phyloP scores from a whole-genome alignment of 306 rosid genomes.

The Medicago lupulina region DNA sequence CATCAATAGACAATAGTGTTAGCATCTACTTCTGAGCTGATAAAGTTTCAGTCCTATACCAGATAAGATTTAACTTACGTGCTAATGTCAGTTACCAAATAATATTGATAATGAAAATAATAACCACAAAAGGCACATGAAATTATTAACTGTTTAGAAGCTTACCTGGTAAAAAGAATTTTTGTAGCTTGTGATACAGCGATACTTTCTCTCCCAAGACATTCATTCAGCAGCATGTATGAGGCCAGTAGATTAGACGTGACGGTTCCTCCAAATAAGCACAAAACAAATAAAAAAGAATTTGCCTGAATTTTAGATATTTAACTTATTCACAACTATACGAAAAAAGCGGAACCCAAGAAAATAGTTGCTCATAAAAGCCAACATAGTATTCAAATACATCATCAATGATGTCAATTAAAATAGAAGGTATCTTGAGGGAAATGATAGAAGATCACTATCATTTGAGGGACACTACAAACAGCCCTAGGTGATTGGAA shows the following conservation, averaged over 20 bases:
- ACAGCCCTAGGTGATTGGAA: background rate
- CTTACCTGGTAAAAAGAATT: slow-evolving; percentile 28
- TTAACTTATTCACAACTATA: background rate
- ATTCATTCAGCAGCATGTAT: slow-evolving; percentile 19
- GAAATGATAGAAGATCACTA: background rate
- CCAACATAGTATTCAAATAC: background rate
- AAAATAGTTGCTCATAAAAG: background rate
- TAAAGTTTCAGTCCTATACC: background rate
- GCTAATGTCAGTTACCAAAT: background rate
- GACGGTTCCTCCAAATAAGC: slow-evolving; percentile 24
- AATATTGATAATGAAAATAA: slow-evolving; percentile 3
- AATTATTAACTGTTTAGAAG: slow-evolving; percentile 10
- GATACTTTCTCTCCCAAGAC: slow-evolving; percentile 5
- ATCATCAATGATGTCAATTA: background rate
- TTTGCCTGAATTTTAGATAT: background rate
- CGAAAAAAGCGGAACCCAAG: background rate
- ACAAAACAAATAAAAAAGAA: background rate
- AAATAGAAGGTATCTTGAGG: background rate
- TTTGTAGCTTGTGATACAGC: background rate
- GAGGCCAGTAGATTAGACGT: slow-evolving; percentile 7
- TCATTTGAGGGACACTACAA: slow-evolving; percentile 10
- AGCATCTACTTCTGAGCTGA: slow-evolving; percentile 11
- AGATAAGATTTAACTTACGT: background rate
- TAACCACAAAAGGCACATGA: slow-evolving; percentile 8
- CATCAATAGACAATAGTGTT: slow-evolving; percentile 10